Evolutionary conservation across 257 asterid species (phyloP).

Genomic region (Linaria vulgaris): DNA sequence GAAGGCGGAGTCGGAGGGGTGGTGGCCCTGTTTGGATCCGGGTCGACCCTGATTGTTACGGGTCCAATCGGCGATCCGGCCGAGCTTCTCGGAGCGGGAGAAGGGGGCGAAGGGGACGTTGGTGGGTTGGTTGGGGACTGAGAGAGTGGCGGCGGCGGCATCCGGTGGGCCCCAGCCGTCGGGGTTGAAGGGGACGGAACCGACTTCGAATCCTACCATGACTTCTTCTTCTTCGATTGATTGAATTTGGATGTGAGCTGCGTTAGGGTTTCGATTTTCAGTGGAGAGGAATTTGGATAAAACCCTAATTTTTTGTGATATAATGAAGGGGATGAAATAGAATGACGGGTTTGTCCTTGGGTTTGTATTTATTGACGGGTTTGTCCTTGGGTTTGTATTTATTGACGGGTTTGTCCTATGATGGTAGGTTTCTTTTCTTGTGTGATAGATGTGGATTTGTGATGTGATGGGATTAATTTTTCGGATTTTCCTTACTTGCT

Average conservation of each 20-base stretch:
- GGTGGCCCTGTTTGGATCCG: conserved; percentile 50
- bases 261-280: conserved; percentile 22
- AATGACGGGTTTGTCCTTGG: not conserved
- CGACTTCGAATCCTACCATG: conserved; percentile 76
- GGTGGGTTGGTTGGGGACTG: conserved; percentile 52
- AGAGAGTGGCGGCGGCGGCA: conserved; percentile 31
- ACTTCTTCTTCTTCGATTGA: not conserved
- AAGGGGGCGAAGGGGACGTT: conserved; percentile 96
- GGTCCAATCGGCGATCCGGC: conserved; percentile 96
- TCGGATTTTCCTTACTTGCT: no score
- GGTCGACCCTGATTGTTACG: conserved; percentile 58
- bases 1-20: conserved; percentile 65
- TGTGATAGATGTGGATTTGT: no score
- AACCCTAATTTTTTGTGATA: not conserved
- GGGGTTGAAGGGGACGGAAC: conserved; percentile 76
- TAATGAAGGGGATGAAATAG: not conserved
- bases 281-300: not conserved
- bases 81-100: conserved; percentile 89
- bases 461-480: no score
- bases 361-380: not conserved
- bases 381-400: not conserved
- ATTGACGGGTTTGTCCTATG: not conserved
- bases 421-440: no score
- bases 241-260: conserved; percentile 2
- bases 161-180: conserved; percentile 99